Conservation (phyloP, 345 rosid genomes). For the Murraya paniculata region DNA sequence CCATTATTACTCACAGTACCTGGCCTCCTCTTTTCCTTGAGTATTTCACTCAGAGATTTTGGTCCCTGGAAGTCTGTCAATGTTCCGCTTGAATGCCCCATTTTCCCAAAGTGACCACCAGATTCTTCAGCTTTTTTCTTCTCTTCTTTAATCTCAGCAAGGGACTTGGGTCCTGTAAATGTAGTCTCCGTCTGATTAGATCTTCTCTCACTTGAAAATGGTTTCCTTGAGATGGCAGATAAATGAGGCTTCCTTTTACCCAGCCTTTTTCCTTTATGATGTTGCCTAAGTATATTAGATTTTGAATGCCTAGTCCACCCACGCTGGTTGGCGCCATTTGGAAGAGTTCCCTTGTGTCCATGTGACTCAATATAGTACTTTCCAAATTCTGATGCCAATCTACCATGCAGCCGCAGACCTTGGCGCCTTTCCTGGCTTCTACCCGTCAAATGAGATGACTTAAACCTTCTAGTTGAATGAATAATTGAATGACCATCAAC, state of each 20-base stretch:
- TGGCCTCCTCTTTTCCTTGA: slow-evolving; percentile 36
- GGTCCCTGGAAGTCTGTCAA: slow-evolving; percentile 45
- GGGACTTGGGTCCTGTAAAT: slow-evolving; percentile 54
- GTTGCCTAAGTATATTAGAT: slow-evolving; percentile 19
- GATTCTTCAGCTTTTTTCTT: slow-evolving; percentile 31
- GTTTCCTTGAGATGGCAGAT: slow-evolving; percentile 26
- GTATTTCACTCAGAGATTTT: slow-evolving; percentile 55
- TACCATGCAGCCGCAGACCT: slow-evolving; percentile 21
- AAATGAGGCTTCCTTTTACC: slow-evolving; percentile 16
- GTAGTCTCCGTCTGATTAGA: slow-evolving; percentile 19
- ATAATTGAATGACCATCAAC: slow-evolving; percentile 20
- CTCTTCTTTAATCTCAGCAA: slow-evolving; percentile 53
- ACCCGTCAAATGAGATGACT: slow-evolving; percentile 19
- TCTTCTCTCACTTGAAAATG: slow-evolving; percentile 27
- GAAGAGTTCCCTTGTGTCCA: slow-evolving; percentile 20
- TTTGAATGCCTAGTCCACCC: slow-evolving; percentile 22
- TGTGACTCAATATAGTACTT: slow-evolving; percentile 23
- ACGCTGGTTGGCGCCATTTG: slow-evolving; percentile 16
- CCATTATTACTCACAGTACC: not conserved
- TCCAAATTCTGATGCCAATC: slow-evolving; percentile 31
- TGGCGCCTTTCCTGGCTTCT: slow-evolving; percentile 22
- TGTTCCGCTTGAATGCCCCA: slow-evolving; percentile 4
- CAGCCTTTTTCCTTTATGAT: slow-evolving; percentile 22
- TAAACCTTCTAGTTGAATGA: slow-evolving; percentile 27
- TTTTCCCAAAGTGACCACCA: slow-evolving; percentile 6